phyloP scores from a whole-genome alignment of 2,329 filamentous ascomycete genomes.

The Mollisia scopiformis region DNA sequence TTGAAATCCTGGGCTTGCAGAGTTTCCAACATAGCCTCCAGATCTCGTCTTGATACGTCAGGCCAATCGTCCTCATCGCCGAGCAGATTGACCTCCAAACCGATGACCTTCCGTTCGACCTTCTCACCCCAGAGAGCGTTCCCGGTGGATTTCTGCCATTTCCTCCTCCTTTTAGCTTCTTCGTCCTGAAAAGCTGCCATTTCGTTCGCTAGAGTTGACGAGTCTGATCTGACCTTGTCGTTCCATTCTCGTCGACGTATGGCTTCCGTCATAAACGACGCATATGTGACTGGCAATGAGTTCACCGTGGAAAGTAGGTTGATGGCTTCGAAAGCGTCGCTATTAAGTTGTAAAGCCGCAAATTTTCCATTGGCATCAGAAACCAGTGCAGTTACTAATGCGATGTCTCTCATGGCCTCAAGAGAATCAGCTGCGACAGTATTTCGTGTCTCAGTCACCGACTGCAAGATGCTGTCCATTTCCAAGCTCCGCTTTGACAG shows the following conservation, averaged over 20 bases:
- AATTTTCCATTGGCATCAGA: slow-evolving; percentile 74
- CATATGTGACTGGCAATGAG: slow-evolving; percentile 86
- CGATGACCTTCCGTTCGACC: slow-evolving; percentile 70
- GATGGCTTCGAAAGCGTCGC: slow-evolving; percentile 79
- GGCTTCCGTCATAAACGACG: slow-evolving; percentile 84
- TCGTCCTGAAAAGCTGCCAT: slow-evolving; percentile 92
- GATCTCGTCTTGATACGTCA: slow-evolving; percentile 70
- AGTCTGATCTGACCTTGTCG: slow-evolving; percentile 87
- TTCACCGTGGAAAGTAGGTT: slow-evolving; percentile 80
- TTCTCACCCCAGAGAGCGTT: slow-evolving; percentile 67
- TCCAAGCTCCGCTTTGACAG: slow-evolving; percentile 58
- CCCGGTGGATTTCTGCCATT: slow-evolving; percentile 87
- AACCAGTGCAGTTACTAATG: slow-evolving; percentile 76
- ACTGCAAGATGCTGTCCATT: slow-evolving; percentile 62
- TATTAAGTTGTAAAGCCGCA: slow-evolving; percentile 69
- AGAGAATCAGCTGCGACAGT: slow-evolving; percentile 66
- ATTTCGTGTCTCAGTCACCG: slow-evolving; percentile 69
- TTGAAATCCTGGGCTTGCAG: slow-evolving; percentile 70
- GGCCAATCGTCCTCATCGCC: slow-evolving; percentile 85
- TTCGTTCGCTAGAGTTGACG: slow-evolving; percentile 86
- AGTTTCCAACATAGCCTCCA: slow-evolving; percentile 72
- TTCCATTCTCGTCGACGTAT: slow-evolving; percentile 87
- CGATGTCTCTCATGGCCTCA: slow-evolving; percentile 80
- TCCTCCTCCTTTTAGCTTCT: slow-evolving; percentile 83
- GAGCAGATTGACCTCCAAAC: slow-evolving; percentile 83